Percentiles rank a stretch among this genome's conserved stretches.
Conservation (phyloP, 768 basidiomycete genomes). For the Neoboletus brunneissimus region DNA sequence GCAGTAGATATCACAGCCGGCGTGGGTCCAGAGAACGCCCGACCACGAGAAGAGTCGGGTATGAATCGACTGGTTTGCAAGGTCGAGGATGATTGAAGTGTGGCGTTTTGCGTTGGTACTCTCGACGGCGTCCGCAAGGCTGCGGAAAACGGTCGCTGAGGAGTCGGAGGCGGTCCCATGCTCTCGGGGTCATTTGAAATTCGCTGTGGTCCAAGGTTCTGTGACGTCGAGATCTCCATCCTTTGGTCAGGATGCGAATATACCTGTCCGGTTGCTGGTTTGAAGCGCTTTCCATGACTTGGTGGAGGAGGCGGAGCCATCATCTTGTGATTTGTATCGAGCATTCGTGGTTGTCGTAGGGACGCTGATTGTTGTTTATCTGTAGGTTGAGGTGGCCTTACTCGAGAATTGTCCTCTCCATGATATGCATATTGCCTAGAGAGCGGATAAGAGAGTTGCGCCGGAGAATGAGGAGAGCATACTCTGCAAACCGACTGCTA, state of each 20-base stretch:
- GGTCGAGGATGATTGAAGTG: constrained; percentile 5
- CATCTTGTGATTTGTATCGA: constrained; percentile 27
- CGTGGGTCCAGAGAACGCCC: constrained; percentile 17
- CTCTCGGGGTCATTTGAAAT: constrained; percentile 21
- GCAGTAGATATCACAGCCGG: constrained; percentile 25
- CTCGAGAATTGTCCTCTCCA: constrained; percentile 44
- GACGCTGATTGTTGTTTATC: constrained; percentile 42
- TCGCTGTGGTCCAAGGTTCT: constrained; percentile 17
- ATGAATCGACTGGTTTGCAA: constrained; percentile 33
- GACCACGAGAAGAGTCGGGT: constrained; percentile 27
- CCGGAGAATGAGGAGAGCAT: constrained; percentile 19
- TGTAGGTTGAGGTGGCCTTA: constrained; percentile 37
- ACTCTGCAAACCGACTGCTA: constrained; percentile 53
- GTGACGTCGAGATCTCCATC: constrained; percentile 12
- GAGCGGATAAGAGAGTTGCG: constrained; percentile 4
- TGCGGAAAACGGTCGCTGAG: constrained; percentile 34
- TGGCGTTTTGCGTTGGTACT: constrained; percentile 14
- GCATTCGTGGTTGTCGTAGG: constrained; percentile 36
- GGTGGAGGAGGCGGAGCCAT: constrained; percentile 34
- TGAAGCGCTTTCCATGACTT: constrained; percentile 22
- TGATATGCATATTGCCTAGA: constrained; percentile 68
- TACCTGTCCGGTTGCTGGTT: constrained; percentile 19
- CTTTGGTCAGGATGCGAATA: constrained; percentile 9
- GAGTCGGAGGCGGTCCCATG: constrained; percentile 58
- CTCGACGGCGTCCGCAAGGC: constrained; percentile 29